A percentile compares a stretch with the other conserved stretches of the same genome.
Conservation (phyloP, 2,329 filamentous ascomycete genomes). For the Xylariaceae sp. region DNA sequence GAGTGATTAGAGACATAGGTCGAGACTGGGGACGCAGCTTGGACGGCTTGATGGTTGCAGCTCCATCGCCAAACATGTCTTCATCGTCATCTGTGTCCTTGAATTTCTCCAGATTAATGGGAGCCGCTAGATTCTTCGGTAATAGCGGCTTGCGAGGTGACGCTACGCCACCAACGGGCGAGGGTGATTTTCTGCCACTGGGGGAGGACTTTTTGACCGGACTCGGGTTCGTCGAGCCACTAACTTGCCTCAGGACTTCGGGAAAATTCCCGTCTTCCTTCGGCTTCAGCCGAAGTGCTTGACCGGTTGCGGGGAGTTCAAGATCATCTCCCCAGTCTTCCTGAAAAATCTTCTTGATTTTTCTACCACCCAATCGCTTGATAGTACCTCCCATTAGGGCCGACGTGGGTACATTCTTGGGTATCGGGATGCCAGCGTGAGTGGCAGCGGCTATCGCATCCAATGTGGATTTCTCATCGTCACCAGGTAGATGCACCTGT, state of each 20-base stretch:
- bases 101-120: slow-evolving; percentile 65
- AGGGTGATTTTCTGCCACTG: neutral
- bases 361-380: slow-evolving; percentile 79
- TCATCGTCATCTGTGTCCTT: slow-evolving; percentile 63
- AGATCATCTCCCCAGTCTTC: slow-evolving; percentile 84
- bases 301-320: slow-evolving; percentile 63
- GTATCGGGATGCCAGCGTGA: slow-evolving; percentile 88
- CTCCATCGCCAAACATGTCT: slow-evolving; percentile 65
- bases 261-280: slow-evolving; percentile 65
- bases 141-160: slow-evolving; percentile 38
- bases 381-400: slow-evolving; percentile 92
- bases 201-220: slow-evolving; percentile 44
- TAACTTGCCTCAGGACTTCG: slow-evolving; percentile 69
- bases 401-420: slow-evolving; percentile 81
- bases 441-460: slow-evolving; percentile 88
- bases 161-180: slow-evolving; percentile 7
- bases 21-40: slow-evolving; percentile 43
- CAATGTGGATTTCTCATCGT: slow-evolving; percentile 80
- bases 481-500: slow-evolving; percentile 80
- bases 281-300: slow-evolving; percentile 66
- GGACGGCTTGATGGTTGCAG: slow-evolving; percentile 68
- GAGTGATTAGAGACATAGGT: slow-evolving; percentile 51
- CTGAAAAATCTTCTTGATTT: slow-evolving; percentile 71
- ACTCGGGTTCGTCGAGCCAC: slow-evolving; percentile 57
- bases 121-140: slow-evolving; percentile 44